Evolutionary conservation across 768 basidiomycete species (phyloP), one percentile per base, ranked within the genome.

Genomic region (Psilocybe cubensis): DNA sequence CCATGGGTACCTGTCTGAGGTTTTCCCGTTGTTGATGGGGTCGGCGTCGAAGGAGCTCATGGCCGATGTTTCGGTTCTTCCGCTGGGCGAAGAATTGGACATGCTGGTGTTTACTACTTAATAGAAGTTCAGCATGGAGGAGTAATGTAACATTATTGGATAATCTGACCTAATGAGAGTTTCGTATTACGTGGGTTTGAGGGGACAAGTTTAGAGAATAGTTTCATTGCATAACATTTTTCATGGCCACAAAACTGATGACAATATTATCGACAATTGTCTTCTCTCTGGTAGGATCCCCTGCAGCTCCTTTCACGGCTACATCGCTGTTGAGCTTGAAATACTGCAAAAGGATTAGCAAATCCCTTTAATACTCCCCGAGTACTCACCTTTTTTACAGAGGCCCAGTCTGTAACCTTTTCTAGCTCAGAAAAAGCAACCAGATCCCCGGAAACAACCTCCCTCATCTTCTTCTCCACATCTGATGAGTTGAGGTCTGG

Each of bases 181-280:
- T 14, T 33, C 31, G 8, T 14, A 9, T 33, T 8, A 33, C 14
- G 31, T 33, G 31, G 8, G 3, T 14, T 33, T 33, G 9, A 14
- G 14, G 31, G 31, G 9, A 51, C 6, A 18, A 28, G n/a, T n/a
- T n/a, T n/a, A n/a, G n/a, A n/a, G n/a, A n/a, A n/a, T n/a, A n/a
- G n/a, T n/a, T n/a, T 67, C 61, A 74, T 45, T 62, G 64, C 73
- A 76, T 75, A 45, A 94, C 89, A 47, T 78, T 84, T 73, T 94
- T 95, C 83, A 88, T 88, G 44, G 92, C 92, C 4, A 93, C 90
- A 8, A 84, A 78, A 59, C 89, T 92, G n/a, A 83, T 74, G 6
- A 91, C 89, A 28, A 94, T 83, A 56, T 84, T 81, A 64, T 91
- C 83, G 10, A 92, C 73, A 14, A 76, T 68, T 0, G 57, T 61